Conservation (phyloP, 78 protist genomes). For the Dictyostelium purpureum region DNA sequence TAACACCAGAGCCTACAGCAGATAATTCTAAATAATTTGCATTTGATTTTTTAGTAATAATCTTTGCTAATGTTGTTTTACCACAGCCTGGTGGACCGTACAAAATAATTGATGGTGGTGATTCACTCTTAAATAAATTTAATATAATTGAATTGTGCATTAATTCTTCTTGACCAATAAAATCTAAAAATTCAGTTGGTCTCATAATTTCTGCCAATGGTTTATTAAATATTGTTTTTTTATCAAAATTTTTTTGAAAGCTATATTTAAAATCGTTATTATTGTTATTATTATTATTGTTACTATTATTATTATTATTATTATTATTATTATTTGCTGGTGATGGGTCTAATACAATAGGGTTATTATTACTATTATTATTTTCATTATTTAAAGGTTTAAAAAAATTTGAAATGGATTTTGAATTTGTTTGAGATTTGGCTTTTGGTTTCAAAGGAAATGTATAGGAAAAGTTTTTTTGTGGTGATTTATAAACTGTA, state of each 20-base stretch:
- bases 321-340: too few relatives aligned
- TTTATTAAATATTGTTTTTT: not conserved
- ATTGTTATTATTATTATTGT: too few relatives aligned
- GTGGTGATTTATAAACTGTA: too few relatives aligned
- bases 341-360: too few relatives aligned
- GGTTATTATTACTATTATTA: too few relatives aligned
- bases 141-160: not conserved
- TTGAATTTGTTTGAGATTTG: too few relatives aligned
- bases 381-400: too few relatives aligned
- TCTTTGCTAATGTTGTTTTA: conserved; percentile 57
- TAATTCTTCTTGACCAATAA: conserved; percentile 74
- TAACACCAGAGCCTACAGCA: conserved; percentile 50
- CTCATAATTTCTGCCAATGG: conserved; percentile 84
- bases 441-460: too few relatives aligned
- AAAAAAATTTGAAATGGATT: too few relatives aligned
- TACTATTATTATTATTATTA: too few relatives aligned
- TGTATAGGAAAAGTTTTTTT: too few relatives aligned
- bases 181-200: conserved; percentile 34
- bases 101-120: conserved; percentile 32
- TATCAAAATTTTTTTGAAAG: not conserved
- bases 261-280: too few relatives aligned
- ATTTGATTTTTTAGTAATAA: conserved; percentile 2
- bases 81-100: conserved; percentile 81
- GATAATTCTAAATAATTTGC: not conserved
- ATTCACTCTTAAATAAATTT: not conserved